Base-by-base conservation (phyloP, 176 grass and related monocot genomes). In the Eragrostis curvula region DNA sequence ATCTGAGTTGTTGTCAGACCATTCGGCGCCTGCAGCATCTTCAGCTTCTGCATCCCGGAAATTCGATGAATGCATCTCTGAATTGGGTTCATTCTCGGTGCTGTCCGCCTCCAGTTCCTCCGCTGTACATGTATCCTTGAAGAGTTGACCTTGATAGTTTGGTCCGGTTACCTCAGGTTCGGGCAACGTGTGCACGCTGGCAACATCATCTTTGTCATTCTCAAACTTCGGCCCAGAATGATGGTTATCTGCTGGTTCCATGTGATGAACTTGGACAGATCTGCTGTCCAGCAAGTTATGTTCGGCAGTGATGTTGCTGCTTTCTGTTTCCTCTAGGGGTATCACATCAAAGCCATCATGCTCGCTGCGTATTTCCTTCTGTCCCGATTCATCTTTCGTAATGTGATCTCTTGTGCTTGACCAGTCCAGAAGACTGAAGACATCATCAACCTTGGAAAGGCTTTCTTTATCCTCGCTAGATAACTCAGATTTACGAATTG, bases 1-100 rank as follows among this genome's bases (percentile, higher is more conserved):
- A 62, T 90, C 83, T 11, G 83, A 82, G 67, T 90, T 90, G 72
- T 16, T 78, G 60, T 90, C 83, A 53, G 83, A 90, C 84, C 67
- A 82, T 79, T 86, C 79, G 7, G 48, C 66, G 4, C 18, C 25
- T 0, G 40, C 66, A 9, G 67, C 73, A 27, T 62, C 86, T 10
- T 24, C 79, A 86, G 42, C 30, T 83, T 86, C 79, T 66, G 73
- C 55, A 23, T 77, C 73, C 57, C 0, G 39, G 5, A 51, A 5
- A 14, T 68, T 66, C 44, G 20, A 32, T 16, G 14, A 40, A 36
- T 28, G 77, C 15, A 13, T 49, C 42, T 79, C 83, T 15, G 42
- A 39, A 72, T 36, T 51, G 9, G 67, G 66, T 66, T 47, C 20
- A 20, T 15, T 68, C 15, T 60, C 32, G 18, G 9, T 50, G 9